Percentiles rank a stretch among this genome's conserved stretches.
phyloP scores from a whole-genome alignment of 495 filamentous ascomycete genomes.

The Xylaria cubensis region DNA sequence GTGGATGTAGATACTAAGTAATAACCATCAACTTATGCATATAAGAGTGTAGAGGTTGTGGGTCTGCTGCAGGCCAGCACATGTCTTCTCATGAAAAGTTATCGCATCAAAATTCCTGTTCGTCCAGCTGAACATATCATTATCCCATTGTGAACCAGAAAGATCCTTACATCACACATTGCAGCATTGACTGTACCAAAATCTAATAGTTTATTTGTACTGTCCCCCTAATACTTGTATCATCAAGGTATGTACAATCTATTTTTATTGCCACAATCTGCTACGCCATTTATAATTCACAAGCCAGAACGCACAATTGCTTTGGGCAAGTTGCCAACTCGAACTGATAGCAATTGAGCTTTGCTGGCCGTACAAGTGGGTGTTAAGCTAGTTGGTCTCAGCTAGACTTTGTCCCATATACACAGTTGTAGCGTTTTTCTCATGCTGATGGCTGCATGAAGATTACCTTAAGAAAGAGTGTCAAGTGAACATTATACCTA shows the following conservation, averaged over 20 bases:
- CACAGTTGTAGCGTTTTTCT: not conserved
- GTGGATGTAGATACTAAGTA: not conserved
- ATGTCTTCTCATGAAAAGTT: not conserved
- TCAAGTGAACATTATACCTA: not conserved
- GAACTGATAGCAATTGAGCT: not conserved
- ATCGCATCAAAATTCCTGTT: slow-evolving; percentile 17
- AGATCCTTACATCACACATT: slow-evolving; percentile 15
- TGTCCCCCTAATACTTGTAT: slow-evolving; percentile 4
- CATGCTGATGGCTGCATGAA: not conserved
- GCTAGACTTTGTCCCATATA: not conserved
- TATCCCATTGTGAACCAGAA: slow-evolving; percentile 10
- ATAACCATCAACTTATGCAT: not conserved
- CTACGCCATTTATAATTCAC: slow-evolving; percentile 5
- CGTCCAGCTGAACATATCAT: not conserved
- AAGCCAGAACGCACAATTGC: not conserved
- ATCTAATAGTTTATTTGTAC: not conserved
- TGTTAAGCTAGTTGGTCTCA: not conserved
- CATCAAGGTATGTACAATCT: slow-evolving; percentile 24
- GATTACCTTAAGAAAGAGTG: not conserved
- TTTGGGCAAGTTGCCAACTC: slow-evolving; percentile 16
- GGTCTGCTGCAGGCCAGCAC: not conserved
- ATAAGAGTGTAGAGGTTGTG: not conserved
- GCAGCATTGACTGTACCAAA: slow-evolving; percentile 11
- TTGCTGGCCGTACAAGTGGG: not conserved
- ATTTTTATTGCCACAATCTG: not conserved